Evolutionary conservation across 1,284 basidiomycete genomes (phyloP).

Genomic region (Ceratobasidium sp.): DNA sequence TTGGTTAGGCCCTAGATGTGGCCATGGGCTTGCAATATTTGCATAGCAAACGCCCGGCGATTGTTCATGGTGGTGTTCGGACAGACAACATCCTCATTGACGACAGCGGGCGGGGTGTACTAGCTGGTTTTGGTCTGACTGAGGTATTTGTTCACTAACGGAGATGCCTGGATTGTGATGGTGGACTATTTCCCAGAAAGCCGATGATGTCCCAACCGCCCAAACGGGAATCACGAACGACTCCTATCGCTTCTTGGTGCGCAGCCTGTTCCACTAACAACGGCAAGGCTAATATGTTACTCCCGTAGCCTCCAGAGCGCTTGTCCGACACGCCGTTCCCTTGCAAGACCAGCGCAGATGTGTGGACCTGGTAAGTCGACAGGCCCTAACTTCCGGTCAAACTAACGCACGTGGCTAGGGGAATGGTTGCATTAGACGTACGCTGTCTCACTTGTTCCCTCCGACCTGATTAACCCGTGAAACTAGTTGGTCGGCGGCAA

Average conservation of each 20-base stretch:
- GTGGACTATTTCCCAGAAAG: too few relatives aligned
- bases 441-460: too few relatives aligned
- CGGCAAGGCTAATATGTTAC: not conserved
- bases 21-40: slow-evolving; percentile 22
- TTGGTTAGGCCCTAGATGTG: not conserved
- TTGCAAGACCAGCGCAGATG: not conserved
- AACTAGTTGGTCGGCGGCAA: not conserved
- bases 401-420: not conserved
- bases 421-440: not conserved
- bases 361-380: not conserved
- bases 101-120: not conserved
- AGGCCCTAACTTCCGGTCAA: too few relatives aligned
- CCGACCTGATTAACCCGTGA: not conserved
- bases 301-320: not conserved
- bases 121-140: slow-evolving; percentile 13
- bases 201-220: not conserved
- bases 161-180: too few relatives aligned
- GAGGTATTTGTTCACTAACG: not conserved
- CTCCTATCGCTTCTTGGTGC: not conserved
- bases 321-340: not conserved
- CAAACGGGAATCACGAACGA: not conserved
- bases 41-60: not conserved
- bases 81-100: slow-evolving; percentile 10
- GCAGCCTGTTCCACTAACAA: not conserved
- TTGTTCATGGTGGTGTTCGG: slow-evolving; percentile 9